Base-by-base conservation (phyloP, 2,329 filamentous ascomycete species). In the Cryoendolithus antarcticus region DNA sequence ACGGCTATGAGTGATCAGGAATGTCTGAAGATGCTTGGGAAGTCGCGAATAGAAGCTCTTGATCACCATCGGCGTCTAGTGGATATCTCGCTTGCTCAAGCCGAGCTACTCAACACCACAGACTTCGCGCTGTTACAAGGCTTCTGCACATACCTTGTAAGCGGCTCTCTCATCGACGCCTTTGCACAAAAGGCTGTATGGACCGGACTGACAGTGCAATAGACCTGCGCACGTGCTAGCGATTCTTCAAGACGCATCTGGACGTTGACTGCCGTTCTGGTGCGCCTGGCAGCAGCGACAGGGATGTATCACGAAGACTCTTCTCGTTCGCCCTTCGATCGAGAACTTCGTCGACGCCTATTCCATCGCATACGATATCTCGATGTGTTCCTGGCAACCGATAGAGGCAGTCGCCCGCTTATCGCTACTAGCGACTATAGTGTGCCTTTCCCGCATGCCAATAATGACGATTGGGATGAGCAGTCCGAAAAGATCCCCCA, bases 251-350 rank as follows among this genome's bases (percentile, higher is more conserved):
- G 54, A 21, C 38, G 50, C 32, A 48, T 48, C 9, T 60, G 57
- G 57, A 57, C 55, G 1, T 30, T 59, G 34, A 44, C 50, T 2
- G 50, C 49, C 2, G 30, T 59, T 5, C 40, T 54, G 1, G 46
- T 57, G 3, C 55, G 58, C n/a, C 54, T 59, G 28, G 58, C 54
- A 4, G 49, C 48, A n/a, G 54, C 54, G 0, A 51, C 54, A 42
- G 48, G 46, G n/a, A 43, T 61, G 5, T 52, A 61, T 34, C 44
- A 45, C 11, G 57, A 59, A 11, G 35, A 37, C 41, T 4, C 30
- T 33, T 3, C 46, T 39, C 5, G 43, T 49, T 30, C 52, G 0
- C 42, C 51, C 1, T 60, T 50, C 42, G 42, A 52, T 11, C 48
- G 44, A 5, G 56, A 60, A 41, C 44, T 57, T 11, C 44, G 54